phyloP scores from a whole-genome alignment of 257 asterid genomes.

The Primulina tabacum region DNA sequence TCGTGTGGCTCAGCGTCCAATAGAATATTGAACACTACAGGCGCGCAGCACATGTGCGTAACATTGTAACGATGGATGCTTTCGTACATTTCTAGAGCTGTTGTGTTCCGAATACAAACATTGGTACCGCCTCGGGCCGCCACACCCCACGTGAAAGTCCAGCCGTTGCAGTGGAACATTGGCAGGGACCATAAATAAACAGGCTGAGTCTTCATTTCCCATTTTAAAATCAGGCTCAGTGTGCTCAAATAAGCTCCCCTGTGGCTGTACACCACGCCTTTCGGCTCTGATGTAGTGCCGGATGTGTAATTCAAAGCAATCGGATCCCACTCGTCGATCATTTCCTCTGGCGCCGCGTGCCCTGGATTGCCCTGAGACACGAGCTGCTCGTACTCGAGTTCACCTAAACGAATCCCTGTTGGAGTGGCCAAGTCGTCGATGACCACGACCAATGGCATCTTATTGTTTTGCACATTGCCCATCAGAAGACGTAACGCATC shows the following conservation, averaged over 20 bases:
- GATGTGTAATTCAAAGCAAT: slow-evolving; percentile 81
- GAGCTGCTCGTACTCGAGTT: slow-evolving; percentile 65
- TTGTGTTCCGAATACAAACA: slow-evolving; percentile 70
- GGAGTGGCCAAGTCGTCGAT: slow-evolving; percentile 62
- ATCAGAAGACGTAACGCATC: slow-evolving; percentile 48
- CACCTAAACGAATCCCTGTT: slow-evolving; percentile 47
- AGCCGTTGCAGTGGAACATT: slow-evolving; percentile 93
- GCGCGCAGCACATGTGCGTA: slow-evolving; percentile 95
- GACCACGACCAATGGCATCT: slow-evolving; percentile 52
- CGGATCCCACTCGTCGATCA: slow-evolving; percentile 75
- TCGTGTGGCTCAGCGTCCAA: slow-evolving; percentile 58
- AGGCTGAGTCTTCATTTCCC: slow-evolving; percentile 78
- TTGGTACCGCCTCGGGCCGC: slow-evolving; percentile 93
- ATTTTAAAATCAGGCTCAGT: slow-evolving; percentile 56
- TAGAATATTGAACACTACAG: slow-evolving; percentile 62
- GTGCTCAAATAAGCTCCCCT: slow-evolving; percentile 81
- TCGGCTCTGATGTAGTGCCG: slow-evolving; percentile 82
- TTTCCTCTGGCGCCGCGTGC: slow-evolving; percentile 26
- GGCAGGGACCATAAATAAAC: slow-evolving; percentile 92
- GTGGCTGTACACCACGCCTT: slow-evolving; percentile 88
- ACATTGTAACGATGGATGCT: slow-evolving; percentile 52
- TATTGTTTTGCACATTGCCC: slow-evolving; percentile 19
- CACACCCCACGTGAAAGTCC: slow-evolving; percentile 93
- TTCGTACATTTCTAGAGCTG: slow-evolving; percentile 59
- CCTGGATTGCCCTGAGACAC: slow-evolving; percentile 43